Evolutionary conservation across 208 protist genomes (phyloP), one percentile per base, ranked within the genome.

Genomic region (Tritrichomonas foetus): DNA sequence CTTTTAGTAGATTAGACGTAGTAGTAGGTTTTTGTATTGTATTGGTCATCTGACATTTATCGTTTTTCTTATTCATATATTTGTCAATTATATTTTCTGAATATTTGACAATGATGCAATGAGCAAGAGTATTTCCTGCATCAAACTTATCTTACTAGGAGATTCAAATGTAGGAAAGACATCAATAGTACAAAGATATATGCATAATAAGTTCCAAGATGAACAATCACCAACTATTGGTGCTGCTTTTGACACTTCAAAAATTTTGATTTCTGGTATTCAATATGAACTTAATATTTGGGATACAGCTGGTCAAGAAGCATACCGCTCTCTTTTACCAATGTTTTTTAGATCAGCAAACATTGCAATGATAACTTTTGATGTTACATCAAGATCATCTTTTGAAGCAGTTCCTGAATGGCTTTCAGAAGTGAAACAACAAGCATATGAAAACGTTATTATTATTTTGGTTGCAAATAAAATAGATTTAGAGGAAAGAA

Each of bases 381-480:
- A 99, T 97, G 99, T 99, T 94, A 98, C 98, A 5, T 99, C 99
- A 94, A 96, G 98, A 74, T 94, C 96, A 20, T 98, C 98, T 14
- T 99, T 98, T 95, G 98, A 99, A 94, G 98, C 98, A 93, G 97
- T 99, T 84, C 97, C 97, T 5, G 97, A 97, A 47, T 99, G 98
- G 98, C 97, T 99, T 80, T 98, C 98, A 95, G 98, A 99, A 96
- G 96, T 99, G 9, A 72, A 30, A 8, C 3, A 72, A 72, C 66
- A 33, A 72, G 20, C 5, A n/a, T 5, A 8, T 8, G 25, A n/a
- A n/a, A n/a, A n/a, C n/a, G n/a, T n/a, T n/a, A n/a, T n/a, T n/a
- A n/a, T n/a, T n/a, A n/a, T n/a, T n/a, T n/a, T n/a, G n/a, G n/a
- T n/a, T n/a, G n/a, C n/a, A n/a, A n/a, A n/a, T n/a, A n/a, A n/a